These are phyloP conservation scores for Suillus fuscotomentosus DNA, from an alignment of 768 basidiomycete genomes.

Conservation along the genomic window DNA sequence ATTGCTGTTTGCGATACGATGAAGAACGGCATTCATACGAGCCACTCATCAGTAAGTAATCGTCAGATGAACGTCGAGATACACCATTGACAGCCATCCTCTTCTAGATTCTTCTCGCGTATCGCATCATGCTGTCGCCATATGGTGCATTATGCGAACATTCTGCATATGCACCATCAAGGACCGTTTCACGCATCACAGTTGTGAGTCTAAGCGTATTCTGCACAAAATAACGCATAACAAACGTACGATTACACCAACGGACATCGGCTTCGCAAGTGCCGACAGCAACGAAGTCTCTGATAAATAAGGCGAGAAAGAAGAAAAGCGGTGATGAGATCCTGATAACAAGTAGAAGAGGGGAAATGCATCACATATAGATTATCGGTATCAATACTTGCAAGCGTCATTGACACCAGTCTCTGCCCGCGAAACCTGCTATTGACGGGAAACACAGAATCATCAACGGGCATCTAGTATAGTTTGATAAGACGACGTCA, in stretches of 20 bases:
- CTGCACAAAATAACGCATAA: slow-evolving; percentile 10
- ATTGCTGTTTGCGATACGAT: background rate
- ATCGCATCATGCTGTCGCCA: background rate
- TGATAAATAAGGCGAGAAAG: slow-evolving; percentile 13
- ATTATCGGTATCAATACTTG: slow-evolving; percentile 12
- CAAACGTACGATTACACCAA: slow-evolving; percentile 15
- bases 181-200: background rate
- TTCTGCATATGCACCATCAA: background rate
- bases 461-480: slow-evolving; percentile 24
- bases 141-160: background rate
- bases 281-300: slow-evolving; percentile 18
- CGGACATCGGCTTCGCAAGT: slow-evolving; percentile 11
- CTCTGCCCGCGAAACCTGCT: slow-evolving; percentile 20
- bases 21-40: background rate
- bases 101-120: background rate
- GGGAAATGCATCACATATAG: slow-evolving; percentile 23
- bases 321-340: slow-evolving; percentile 22
- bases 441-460: slow-evolving; percentile 24
- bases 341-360: slow-evolving; percentile 15
- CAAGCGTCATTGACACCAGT: slow-evolving; percentile 10
- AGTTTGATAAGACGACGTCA: slow-evolving; percentile 20
- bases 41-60: background rate
- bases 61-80: background rate
- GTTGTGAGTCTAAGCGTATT: slow-evolving; percentile 9
- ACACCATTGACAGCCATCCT: background rate